phyloP scores from a whole-genome alignment of 176 grass and related monocot species.

The Olyra latifolia region DNA sequence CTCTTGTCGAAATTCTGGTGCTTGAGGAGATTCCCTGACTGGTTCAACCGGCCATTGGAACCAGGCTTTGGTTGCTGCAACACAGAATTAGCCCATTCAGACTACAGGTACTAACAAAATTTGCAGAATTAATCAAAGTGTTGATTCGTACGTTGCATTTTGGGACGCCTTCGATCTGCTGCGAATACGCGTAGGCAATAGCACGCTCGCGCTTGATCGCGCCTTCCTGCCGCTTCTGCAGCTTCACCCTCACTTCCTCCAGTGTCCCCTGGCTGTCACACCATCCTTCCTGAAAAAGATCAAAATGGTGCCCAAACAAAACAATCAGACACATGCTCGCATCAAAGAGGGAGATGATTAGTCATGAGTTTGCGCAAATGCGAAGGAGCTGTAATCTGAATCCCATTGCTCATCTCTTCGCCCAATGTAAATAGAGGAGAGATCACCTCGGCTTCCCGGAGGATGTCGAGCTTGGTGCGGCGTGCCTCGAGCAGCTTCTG shows the following conservation, averaged over 20 bases:
- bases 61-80: conserved; percentile 55
- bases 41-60: conserved; percentile 40
- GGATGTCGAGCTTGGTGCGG: conserved; percentile 65
- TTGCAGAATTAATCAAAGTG: neutral
- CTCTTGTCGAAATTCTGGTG: conserved; percentile 55
- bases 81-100: neutral
- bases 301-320: neutral
- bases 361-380: neutral
- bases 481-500: conserved; percentile 69
- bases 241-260: conserved; percentile 75
- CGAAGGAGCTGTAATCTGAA: neutral
- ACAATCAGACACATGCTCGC: neutral
- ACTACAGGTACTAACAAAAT: neutral
- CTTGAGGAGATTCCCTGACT: conserved; percentile 47
- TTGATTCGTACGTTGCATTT: conserved; percentile 41
- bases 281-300: conserved; percentile 78
- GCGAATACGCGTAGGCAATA: conserved; percentile 68
- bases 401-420: neutral
- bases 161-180: conserved; percentile 37
- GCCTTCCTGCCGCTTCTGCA: conserved; percentile 86
- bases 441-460: conserved; percentile 81
- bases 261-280: conserved; percentile 81
- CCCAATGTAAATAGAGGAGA: neutral
- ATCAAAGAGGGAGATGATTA: neutral
- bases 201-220: conserved; percentile 84